A percentile compares a stretch with the other conserved stretches of the same genome.
phyloP scores from a whole-genome alignment of 192 early-diverging fungal genomes.

The Haplosporangium gracile region DNA sequence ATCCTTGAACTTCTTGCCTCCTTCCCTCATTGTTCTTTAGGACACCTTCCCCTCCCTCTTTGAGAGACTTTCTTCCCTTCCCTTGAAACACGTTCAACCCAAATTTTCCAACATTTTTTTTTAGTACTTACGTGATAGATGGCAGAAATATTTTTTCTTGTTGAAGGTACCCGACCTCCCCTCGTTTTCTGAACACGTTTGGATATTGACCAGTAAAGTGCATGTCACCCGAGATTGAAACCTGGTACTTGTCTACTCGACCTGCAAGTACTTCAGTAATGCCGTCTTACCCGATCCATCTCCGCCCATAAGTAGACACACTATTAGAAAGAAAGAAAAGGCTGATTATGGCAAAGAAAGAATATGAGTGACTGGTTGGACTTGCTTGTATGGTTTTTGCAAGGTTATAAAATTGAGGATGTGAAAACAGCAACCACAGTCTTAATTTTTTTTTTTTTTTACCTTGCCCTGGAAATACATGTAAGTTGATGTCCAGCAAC shows the following conservation, averaged over 20 bases:
- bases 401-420: background rate
- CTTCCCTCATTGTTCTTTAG: background rate
- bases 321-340: background rate
- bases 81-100: background rate
- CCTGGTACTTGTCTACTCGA: background rate
- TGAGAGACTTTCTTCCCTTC: background rate
- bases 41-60: no score
- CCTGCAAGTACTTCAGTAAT: slow-evolving; percentile 18
- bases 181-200: background rate
- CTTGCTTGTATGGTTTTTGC: background rate
- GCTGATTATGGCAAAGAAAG: background rate
- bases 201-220: background rate
- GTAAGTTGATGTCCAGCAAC: slow-evolving; percentile 14
- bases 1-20: background rate
- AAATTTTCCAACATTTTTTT: background rate
- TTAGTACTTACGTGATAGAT: slow-evolving; percentile 6
- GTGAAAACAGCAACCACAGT: background rate
- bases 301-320: slow-evolving; percentile 17
- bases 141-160: slow-evolving; percentile 19
- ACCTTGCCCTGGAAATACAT: slow-evolving; percentile 10
- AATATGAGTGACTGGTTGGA: background rate
- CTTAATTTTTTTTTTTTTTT: background rate
- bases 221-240: background rate
- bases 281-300: slow-evolving; percentile 23
- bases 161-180: slow-evolving; percentile 23